A percentile compares a stretch with the other conserved stretches of the same genome.
phyloP scores from a whole-genome alignment of 2,329 filamentous ascomycete species.

The Scedosporium boydii region DNA sequence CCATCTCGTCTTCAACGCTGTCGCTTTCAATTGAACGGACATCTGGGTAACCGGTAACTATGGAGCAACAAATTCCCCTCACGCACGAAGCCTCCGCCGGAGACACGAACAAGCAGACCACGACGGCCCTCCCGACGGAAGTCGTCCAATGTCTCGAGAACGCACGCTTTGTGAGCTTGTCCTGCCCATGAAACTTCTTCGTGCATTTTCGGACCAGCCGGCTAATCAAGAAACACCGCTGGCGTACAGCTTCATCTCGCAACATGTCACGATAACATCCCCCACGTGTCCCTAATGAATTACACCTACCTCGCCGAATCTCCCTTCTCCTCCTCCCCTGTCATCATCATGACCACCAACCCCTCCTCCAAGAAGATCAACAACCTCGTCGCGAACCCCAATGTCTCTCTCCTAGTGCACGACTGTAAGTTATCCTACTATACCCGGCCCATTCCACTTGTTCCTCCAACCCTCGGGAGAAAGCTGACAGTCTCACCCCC shows the following conservation, averaged over 20 bases:
- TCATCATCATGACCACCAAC: conserved; percentile 91
- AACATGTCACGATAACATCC: conserved; percentile 72
- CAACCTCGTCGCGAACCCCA: conserved; percentile 75
- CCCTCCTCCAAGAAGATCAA: conserved; percentile 68
- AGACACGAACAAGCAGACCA: conserved; percentile 60
- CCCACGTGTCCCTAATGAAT: conserved; percentile 96
- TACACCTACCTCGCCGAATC: conserved; percentile 90
- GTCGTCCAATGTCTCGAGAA: conserved; percentile 89
- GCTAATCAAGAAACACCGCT: conserved; percentile 3
- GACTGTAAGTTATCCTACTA: conserved; percentile 48
- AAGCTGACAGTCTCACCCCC: background rate
- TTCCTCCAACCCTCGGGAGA: background rate
- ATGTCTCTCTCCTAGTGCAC: conserved; percentile 89
- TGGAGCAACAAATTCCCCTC: conserved; percentile 57
- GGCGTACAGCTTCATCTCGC: conserved; percentile 75
- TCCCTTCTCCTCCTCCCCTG: conserved; percentile 58
- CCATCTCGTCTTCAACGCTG: background rate
- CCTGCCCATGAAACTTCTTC: conserved; percentile 6
- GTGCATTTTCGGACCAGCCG: conserved; percentile 8
- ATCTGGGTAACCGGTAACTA: background rate
- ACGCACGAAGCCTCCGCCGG: conserved; percentile 68
- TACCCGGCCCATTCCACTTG: background rate
- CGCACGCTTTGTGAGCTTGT: conserved; percentile 69
- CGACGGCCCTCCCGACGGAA: conserved; percentile 65
- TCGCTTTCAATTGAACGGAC: background rate